These are phyloP conservation scores for Pholiota microspora DNA, from an alignment of 768 basidiomycete genomes.

Conservation along the genomic window DNA sequence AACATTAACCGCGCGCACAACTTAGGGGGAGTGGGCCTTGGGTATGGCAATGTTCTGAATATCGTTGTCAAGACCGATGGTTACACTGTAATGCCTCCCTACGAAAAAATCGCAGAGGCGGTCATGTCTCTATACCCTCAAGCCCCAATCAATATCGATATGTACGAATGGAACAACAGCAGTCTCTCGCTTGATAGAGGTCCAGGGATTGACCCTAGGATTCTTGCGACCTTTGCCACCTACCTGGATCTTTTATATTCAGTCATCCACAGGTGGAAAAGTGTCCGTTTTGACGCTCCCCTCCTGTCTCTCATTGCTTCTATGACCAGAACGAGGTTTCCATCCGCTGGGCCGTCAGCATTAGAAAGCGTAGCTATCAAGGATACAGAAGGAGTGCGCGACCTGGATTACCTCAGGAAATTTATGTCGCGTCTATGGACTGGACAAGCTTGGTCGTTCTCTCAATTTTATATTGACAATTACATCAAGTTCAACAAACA, in stretches of 20 bases:
- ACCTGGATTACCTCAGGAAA: neutral
- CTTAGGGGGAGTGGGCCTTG: neutral
- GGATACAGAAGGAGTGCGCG: neutral
- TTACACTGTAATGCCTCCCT: neutral
- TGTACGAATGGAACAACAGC: constrained; percentile 1
- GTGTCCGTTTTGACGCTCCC: neutral
- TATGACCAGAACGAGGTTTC: neutral
- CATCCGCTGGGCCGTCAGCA: neutral
- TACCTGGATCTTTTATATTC: constrained; percentile 4
- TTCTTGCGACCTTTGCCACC: neutral
- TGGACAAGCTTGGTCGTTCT: neutral
- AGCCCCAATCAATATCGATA: neutral
- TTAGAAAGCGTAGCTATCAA: neutral
- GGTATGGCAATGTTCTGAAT: neutral
- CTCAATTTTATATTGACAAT: neutral
- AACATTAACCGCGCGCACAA: too few relatives aligned
- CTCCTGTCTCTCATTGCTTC: neutral
- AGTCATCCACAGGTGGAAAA: neutral
- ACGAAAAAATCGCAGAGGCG: neutral
- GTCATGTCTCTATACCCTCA: neutral
- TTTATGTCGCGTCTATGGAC: constrained; percentile 2
- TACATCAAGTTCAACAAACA: neutral
- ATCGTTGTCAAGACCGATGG: neutral
- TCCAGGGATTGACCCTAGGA: neutral
- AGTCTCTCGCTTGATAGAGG: neutral